Conservation (phyloP, 495 filamentous ascomycete species). For the Aspergillus panamensis region DNA sequence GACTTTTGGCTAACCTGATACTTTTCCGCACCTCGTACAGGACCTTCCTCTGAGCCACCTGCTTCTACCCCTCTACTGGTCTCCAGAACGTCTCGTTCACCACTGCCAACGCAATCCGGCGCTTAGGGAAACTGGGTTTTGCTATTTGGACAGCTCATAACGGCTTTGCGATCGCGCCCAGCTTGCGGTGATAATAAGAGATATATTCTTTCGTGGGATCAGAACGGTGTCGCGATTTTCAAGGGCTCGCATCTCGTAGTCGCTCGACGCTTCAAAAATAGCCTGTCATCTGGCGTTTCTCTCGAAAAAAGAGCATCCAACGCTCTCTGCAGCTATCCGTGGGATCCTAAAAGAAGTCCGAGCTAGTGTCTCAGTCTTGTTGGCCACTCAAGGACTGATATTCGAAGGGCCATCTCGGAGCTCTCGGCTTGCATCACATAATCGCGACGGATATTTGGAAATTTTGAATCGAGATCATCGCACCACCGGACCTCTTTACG, state of each 20-base stretch:
- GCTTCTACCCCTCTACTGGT: background rate
- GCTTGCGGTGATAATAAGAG: background rate
- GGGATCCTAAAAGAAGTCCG: background rate
- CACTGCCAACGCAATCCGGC: background rate
- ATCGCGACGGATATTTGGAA: constrained; percentile 4
- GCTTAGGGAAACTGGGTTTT: background rate
- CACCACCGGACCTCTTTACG: background rate
- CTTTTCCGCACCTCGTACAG: background rate
- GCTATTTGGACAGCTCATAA: background rate
- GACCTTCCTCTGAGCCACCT: background rate
- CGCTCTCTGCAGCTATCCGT: constrained; percentile 7
- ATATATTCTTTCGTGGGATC: background rate
- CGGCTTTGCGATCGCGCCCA: constrained; percentile 1
- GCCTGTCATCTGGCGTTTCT: background rate
- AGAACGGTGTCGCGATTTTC: background rate
- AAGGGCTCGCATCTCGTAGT: constrained; percentile 3
- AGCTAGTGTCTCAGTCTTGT: constrained; percentile 11
- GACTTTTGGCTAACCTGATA: background rate
- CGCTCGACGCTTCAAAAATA: background rate
- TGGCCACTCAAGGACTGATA: constrained; percentile 3
- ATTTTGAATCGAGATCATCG: background rate
- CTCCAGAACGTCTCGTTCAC: background rate
- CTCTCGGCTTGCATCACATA: background rate
- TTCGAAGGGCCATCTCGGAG: constrained; percentile 2
- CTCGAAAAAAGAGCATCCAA: background rate